A percentile compares a stretch with the other conserved stretches of the same genome.
These are phyloP conservation scores for Magnolia changhungtana DNA, from an alignment of 164 flowering plant species.

Conservation along the genomic window DNA sequence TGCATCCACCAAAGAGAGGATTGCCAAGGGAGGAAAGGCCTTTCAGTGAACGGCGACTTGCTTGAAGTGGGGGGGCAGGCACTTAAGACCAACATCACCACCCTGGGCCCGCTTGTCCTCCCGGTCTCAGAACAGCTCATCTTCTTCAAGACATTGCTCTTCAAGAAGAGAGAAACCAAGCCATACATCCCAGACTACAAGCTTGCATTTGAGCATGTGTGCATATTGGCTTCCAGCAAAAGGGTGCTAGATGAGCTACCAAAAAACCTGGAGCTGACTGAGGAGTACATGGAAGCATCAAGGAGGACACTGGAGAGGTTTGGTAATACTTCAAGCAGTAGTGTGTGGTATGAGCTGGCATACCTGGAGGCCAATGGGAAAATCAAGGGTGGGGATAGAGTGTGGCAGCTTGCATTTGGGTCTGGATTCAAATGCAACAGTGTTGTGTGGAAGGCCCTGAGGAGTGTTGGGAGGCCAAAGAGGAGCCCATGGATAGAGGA, in stretches of 20 bases:
- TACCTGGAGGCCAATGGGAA: constrained; percentile 45
- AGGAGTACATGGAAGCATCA: constrained; percentile 64
- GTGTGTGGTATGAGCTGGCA: constrained; percentile 71
- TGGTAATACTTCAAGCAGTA: constrained; percentile 77
- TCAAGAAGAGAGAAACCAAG: constrained; percentile 21
- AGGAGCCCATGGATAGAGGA: constrained; percentile 50
- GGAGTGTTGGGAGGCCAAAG: constrained; percentile 19
- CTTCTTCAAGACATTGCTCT: constrained; percentile 37
- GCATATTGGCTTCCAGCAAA: constrained; percentile 56
- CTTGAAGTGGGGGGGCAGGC: constrained; percentile 59
- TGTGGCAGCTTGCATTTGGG: constrained; percentile 71
- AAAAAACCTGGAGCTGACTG: constrained; percentile 51
- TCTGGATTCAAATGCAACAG: constrained; percentile 72
- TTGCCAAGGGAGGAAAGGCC: constrained; percentile 37
- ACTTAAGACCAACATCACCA: constrained; percentile 58
- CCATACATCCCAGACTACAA: constrained; percentile 61
- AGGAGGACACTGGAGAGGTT: constrained; percentile 57
- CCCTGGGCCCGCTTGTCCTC: constrained; percentile 55
- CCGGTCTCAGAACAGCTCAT: constrained; percentile 53
- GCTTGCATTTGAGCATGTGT: constrained; percentile 64
- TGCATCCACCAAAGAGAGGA: constrained; percentile 49
- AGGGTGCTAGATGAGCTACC: constrained; percentile 49
- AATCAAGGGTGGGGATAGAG: constrained; percentile 49
- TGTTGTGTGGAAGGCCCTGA: constrained; percentile 63
- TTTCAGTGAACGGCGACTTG: constrained; percentile 42